phyloP scores from a whole-genome alignment of 768 basidiomycete species.

The Hemileccinum rubropunctum region DNA sequence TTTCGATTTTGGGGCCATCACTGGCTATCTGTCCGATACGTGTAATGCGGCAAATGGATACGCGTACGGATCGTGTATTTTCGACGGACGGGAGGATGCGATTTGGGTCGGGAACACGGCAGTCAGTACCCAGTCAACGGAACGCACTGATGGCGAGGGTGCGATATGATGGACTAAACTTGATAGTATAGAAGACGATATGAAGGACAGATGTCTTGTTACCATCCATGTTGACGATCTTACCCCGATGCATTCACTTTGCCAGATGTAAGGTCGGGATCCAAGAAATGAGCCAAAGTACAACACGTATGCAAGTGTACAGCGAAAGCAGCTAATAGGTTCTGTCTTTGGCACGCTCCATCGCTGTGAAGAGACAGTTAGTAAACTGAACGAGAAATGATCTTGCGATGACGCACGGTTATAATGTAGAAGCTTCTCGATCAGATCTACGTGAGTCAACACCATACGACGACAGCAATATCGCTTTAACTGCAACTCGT shows the following conservation, averaged over 20 bases:
- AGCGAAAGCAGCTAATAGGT: conserved; percentile 6
- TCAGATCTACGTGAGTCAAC: conserved; percentile 94
- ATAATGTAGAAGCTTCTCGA: conserved; percentile 95
- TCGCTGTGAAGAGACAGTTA: conserved; percentile 18
- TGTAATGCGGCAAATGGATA: neutral
- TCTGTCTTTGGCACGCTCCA: conserved; percentile 34
- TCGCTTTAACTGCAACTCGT: conserved; percentile 83
- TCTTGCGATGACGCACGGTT: conserved; percentile 64
- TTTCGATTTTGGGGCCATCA: neutral
- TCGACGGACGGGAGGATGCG: conserved; percentile 2
- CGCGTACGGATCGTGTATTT: conserved; percentile 4
- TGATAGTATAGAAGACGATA: too few relatives aligned
- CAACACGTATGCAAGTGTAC: neutral
- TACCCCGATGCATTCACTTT: neutral
- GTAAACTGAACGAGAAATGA: neutral
- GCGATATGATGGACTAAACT: too few relatives aligned
- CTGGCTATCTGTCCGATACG: neutral
- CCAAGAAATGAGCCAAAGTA: neutral
- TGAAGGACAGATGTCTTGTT: neutral
- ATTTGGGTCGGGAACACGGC: conserved; percentile 3
- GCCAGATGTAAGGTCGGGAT: neutral
- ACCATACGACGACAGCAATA: conserved; percentile 99
- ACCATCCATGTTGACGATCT: neutral
- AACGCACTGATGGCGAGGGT: too few relatives aligned
- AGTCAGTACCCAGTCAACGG: neutral